Conservation (phyloP, 2,329 filamentous ascomycete genomes). For the Arthrobotrys megalospora region DNA sequence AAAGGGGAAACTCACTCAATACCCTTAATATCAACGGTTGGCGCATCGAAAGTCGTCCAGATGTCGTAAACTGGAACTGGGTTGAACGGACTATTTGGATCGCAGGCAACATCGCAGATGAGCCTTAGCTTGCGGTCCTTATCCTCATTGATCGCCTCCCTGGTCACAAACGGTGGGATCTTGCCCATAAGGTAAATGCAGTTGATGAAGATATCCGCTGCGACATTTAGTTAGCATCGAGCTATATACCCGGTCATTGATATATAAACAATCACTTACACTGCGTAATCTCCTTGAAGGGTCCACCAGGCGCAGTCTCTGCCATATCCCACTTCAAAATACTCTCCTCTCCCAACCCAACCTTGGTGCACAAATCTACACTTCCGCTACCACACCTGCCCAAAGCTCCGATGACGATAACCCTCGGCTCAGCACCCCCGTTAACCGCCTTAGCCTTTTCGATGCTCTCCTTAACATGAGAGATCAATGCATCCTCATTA, state of each 20-base stretch:
- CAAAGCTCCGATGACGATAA: slow-evolving; percentile 88
- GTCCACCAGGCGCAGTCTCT: slow-evolving; percentile 82
- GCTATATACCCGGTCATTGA: not conserved
- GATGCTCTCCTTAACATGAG: slow-evolving; percentile 80
- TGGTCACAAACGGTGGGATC: slow-evolving; percentile 85
- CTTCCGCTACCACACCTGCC: slow-evolving; percentile 88
- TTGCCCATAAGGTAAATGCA: slow-evolving; percentile 87
- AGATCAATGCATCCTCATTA: slow-evolving; percentile 81
- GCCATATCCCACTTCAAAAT: slow-evolving; percentile 83
- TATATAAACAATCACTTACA: slow-evolving; percentile 67
- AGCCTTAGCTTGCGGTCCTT: slow-evolving; percentile 82
- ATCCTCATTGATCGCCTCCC: slow-evolving; percentile 75
- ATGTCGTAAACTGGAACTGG: slow-evolving; percentile 85
- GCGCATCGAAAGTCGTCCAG: slow-evolving; percentile 88
- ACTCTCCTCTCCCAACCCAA: slow-evolving; percentile 78
- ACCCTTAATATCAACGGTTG: slow-evolving; percentile 75
- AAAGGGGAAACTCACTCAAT: slow-evolving; percentile 45
- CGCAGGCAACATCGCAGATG: slow-evolving; percentile 83
- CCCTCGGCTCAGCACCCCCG: slow-evolving; percentile 77
- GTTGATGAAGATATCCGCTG: slow-evolving; percentile 82
- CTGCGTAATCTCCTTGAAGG: slow-evolving; percentile 83
- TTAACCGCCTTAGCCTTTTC: slow-evolving; percentile 76
- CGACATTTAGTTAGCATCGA: slow-evolving; percentile 36
- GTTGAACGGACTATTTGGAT: slow-evolving; percentile 81
- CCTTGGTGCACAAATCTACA: slow-evolving; percentile 82